Conservation (phyloP, 2,329 filamentous ascomycete species). For the Monilinia aucupariae region DNA sequence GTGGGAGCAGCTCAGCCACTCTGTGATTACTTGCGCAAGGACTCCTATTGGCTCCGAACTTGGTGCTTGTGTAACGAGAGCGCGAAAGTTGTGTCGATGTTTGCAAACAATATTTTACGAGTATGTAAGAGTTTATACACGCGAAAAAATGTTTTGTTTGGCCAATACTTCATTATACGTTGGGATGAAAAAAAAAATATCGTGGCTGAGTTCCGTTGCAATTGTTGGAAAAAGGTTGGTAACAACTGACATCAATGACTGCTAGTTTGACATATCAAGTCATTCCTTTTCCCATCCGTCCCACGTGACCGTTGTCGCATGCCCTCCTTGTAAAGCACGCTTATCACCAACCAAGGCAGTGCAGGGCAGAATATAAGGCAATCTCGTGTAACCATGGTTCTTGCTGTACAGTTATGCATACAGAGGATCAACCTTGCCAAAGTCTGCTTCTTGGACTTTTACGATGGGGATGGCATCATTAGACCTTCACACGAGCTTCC, state of each 20-base stretch:
- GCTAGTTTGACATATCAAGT: no score
- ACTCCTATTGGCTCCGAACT: constrained; percentile 9
- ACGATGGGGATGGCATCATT: neutral
- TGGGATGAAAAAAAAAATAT: neutral
- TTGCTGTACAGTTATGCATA: neutral
- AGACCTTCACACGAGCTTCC: neutral
- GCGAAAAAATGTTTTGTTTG: no score
- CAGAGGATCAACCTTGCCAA: no score
- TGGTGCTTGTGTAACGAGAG: constrained; percentile 8
- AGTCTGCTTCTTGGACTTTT: neutral
- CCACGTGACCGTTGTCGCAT: neutral
- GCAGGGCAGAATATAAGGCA: constrained; percentile 4
- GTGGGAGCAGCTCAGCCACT: constrained; percentile 16
- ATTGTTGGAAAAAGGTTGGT: neutral
- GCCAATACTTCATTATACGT: neutral
- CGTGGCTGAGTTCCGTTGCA: neutral
- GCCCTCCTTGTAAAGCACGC: neutral
- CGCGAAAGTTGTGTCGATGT: neutral
- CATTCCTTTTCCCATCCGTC: no score
- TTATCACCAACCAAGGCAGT: constrained; percentile 4
- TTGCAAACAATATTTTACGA: neutral
- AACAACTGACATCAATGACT: neutral
- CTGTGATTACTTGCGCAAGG: constrained; percentile 1
- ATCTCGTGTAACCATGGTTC: constrained; percentile 5
- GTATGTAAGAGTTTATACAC: neutral